phyloP scores from a whole-genome alignment of 139 green algal genomes.

The Ulvella scutata region DNA sequence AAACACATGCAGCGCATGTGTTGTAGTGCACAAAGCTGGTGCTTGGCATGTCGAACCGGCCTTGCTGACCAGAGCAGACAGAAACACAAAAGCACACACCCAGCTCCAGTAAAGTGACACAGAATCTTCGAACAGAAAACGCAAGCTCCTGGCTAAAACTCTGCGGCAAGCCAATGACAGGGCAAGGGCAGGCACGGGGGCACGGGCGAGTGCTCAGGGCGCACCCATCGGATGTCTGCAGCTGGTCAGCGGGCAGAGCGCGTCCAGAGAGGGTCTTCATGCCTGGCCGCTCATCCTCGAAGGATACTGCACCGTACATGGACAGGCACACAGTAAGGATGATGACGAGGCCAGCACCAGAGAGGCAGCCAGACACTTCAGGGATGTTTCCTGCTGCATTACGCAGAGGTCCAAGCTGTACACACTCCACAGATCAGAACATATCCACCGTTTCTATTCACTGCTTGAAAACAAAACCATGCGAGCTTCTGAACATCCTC shows the following conservation, averaged over 20 bases:
- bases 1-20: too few species aligned
- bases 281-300: constrained; percentile 52
- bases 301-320: constrained; percentile 79
- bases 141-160: too few species aligned
- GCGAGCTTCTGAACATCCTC: background rate
- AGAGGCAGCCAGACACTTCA: constrained; percentile 69
- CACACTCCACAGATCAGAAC: background rate
- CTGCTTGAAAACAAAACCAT: background rate
- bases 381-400: constrained; percentile 55
- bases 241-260: constrained; percentile 47
- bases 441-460: background rate
- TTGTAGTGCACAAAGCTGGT: too few species aligned
- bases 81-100: too few species aligned
- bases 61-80: too few species aligned
- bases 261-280: constrained; percentile 88
- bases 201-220: background rate
- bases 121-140: too few species aligned
- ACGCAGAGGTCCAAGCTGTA: constrained; percentile 69
- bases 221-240: constrained; percentile 57
- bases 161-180: too few species aligned
- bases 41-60: too few species aligned
- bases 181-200: too few species aligned
- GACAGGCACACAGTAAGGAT: constrained; percentile 82
- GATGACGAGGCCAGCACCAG: constrained; percentile 73
- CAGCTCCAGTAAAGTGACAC: too few species aligned